These are phyloP conservation scores for Potentilla sterilis DNA, from an alignment of 306 rosid genomes.

Conservation along the genomic window DNA sequence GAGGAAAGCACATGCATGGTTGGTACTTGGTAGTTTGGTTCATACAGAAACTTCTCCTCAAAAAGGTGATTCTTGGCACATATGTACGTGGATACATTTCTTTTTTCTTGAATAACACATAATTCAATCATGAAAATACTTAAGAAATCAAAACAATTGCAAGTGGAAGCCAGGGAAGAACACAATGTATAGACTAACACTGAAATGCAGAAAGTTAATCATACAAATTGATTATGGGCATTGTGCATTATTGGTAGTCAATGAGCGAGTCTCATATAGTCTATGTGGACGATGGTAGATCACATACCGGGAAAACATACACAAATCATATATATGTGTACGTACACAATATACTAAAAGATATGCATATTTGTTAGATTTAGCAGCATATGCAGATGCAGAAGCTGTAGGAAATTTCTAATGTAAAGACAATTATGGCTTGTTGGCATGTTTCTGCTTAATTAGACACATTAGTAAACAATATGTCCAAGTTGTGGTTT, in stretches of 20 bases:
- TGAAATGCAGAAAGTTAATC: neutral
- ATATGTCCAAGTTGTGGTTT: neutral
- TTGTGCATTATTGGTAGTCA: conserved; percentile 23
- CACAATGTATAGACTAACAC: neutral
- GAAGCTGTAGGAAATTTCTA: conserved; percentile 1
- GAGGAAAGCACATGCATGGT: conserved; percentile 34
- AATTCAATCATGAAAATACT: neutral
- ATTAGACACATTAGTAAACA: neutral
- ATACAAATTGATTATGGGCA: conserved; percentile 7
- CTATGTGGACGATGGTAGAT: conserved; percentile 42
- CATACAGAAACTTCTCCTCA: conserved; percentile 17
- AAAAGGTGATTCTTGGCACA: conserved; percentile 49
- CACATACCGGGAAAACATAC: conserved; percentile 29
- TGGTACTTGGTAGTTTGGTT: conserved; percentile 8
- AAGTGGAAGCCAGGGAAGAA: conserved; percentile 31
- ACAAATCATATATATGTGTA: conserved; percentile 10
- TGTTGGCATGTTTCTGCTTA: conserved; percentile 1
- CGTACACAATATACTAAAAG: neutral
- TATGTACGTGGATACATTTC: conserved; percentile 10
- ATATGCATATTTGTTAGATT: neutral
- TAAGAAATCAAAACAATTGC: conserved; percentile 14
- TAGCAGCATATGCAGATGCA: conserved; percentile 5
- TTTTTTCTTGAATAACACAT: neutral
- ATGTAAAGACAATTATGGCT: conserved; percentile 13
- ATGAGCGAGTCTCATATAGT: conserved; percentile 2